Conservation (phyloP, 2,329 filamentous ascomycete species). For the Penicillium sp. region DNA sequence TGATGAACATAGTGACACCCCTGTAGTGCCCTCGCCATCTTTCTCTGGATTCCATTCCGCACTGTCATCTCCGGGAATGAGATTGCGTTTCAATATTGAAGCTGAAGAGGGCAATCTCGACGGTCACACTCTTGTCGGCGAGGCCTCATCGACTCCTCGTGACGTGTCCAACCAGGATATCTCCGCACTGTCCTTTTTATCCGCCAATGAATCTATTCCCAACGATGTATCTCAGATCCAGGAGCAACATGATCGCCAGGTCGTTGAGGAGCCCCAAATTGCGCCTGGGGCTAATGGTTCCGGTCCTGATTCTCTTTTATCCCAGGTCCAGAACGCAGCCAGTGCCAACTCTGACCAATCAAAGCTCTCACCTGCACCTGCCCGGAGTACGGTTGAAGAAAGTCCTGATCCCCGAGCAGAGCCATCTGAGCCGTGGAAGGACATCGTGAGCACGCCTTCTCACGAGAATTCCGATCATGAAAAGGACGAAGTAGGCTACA, state of each 20-base stretch:
- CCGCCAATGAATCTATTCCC: constrained; percentile 19
- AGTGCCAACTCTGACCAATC: background rate
- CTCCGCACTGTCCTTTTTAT: constrained; percentile 18
- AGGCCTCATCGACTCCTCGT: constrained; percentile 5
- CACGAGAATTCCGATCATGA: constrained; percentile 7
- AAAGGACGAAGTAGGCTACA: constrained; percentile 4
- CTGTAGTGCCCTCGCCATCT: constrained; percentile 19
- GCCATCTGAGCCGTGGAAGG: background rate
- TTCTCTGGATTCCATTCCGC: constrained; percentile 26
- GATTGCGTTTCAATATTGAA: constrained; percentile 4
- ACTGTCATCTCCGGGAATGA: constrained; percentile 18
- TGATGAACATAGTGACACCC: constrained; percentile 15
- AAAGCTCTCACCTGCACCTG: constrained; percentile 6
- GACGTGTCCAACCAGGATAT: constrained; percentile 15
- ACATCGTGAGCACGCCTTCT: background rate
- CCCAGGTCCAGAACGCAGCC: constrained; percentile 10
- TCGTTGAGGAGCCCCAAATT: constrained; percentile 11
- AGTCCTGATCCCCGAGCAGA: background rate
- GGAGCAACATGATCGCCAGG: constrained; percentile 18
- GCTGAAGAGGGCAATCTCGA: constrained; percentile 16
- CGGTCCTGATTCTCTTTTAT: constrained; percentile 16
- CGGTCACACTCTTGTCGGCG: constrained; percentile 23
- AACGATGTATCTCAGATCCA: constrained; percentile 5
- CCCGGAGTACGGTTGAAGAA: constrained; percentile 1
- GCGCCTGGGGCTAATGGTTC: constrained; percentile 7